Base-by-base conservation (phyloP, 2,329 filamentous ascomycete species). In the Penicillium sp. region DNA sequence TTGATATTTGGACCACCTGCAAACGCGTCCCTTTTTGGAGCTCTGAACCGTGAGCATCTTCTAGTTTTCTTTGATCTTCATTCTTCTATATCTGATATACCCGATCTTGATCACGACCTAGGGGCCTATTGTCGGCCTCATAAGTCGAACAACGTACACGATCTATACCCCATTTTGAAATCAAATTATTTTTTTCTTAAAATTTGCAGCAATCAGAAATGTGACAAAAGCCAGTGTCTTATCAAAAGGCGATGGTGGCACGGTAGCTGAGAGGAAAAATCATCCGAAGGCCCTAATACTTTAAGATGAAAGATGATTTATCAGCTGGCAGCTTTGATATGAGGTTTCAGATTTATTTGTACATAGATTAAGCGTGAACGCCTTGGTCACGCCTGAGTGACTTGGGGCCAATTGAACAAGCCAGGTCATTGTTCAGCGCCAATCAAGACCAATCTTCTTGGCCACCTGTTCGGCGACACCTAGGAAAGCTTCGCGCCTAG, bases 401-500 rank as follows among this genome's bases (percentile, higher is more conserved):
- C 24, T 27, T 27, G 24, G 5, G 5, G 24, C 24, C 24, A 27
- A 27, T 8, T 27, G 5, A 8, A 27, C 5, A 27, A 27, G 24
- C 24, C 24, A 6, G 24, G 24, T 40, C 6, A 31, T 4, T 10
- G 2, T n/a, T 53, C 43, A 71, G 27, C 58, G 66, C 74, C 74
- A 77, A 44, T 71, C 61, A 47, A 81, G 49, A 4, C 74, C 78
- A 50, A 80, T 70, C 56, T 74, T 77, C 39, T 50, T 65, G 6
- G 72, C 77, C 9, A 84, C 73, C 54, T 77, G 72, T 48, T 81
- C 77, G 1, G 90, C 90, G 68, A 96, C 86, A 16, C 79, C 77
- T 53, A 87, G 74, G 69, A 97, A 99, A 1, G 86, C 85, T 49
- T 79, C 76, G 0, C 89, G 88, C 62, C 90, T 84, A 31, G 83